Evolutionary conservation across 2,329 filamentous ascomycete genomes (phyloP), one percentile per base, ranked within the genome.

Genomic region (Epichloe gansuensis): DNA sequence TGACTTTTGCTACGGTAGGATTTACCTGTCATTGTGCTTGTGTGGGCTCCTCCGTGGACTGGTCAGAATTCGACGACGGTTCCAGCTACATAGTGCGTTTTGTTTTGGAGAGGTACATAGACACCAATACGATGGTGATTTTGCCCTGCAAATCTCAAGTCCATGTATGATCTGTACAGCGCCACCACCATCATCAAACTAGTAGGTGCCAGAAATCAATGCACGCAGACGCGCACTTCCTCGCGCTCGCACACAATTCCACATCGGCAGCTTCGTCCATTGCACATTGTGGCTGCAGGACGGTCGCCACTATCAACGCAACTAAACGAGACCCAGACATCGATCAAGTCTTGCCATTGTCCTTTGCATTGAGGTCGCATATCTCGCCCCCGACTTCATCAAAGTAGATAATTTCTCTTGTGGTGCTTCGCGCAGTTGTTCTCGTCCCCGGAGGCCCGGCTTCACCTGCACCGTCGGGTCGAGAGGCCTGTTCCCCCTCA

Each of bases 341-440:
- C 56, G 34, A 52, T 57, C 11, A 63, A 7, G 21, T 5, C 34
- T n/a, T 5, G 4, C 17, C 31, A 11, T 9, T 35, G 28, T 21
- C 25, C 48, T 17, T 52, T 48, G 15, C n/a, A 8, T 38, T 37
- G 4, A 42, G 23, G 15, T 39, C 43, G 7, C 31, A 28, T 42
- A 15, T 41, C 15, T 35, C 31, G 5, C 9, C 3, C 17, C 9
- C 34, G 23, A 55, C 35, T 35, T 55, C 51, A 28, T 55, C 54
- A 17, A 44, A 48, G 21, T 52, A 55, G 37, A 48, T 41, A 4
- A 55, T 52, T 3, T 55, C 54, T 23, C 54, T 47, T 45, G 50
- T 50, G 15, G 41, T 21, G 38, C 52, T 48, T 11, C 43, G 48
- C 7, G 42, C 44, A 21, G 47, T 47, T 15, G 47, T 55, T 21